phyloP scores from a whole-genome alignment of 306 rosid species.

The Vicia sativa region DNA sequence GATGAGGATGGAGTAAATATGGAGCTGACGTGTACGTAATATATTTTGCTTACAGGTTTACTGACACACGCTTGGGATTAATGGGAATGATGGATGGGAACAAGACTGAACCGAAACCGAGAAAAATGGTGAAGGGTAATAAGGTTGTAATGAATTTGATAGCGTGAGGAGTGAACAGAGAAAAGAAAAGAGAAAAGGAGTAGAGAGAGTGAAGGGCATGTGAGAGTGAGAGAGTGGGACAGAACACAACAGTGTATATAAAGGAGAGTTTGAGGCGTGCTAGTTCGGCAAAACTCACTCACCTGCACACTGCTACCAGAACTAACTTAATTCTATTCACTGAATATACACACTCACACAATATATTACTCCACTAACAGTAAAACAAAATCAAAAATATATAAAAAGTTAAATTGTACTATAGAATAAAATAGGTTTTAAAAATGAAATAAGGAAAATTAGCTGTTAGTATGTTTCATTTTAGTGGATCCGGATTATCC shows the following conservation, averaged over 20 bases:
- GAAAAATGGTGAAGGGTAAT: constrained; percentile 5
- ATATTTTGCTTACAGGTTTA: constrained; percentile 28
- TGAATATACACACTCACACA: too few relatives aligned
- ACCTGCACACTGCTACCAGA: background rate
- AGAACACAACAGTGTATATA: background rate
- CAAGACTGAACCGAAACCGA: constrained; percentile 29
- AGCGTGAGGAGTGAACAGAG: background rate
- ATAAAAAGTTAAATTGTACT: too few relatives aligned
- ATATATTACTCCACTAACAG: too few relatives aligned
- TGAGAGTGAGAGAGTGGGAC: background rate
- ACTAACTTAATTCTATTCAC: too few relatives aligned
- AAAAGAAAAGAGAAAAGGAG: background rate
- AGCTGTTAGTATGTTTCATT: too few relatives aligned
- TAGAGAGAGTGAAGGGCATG: background rate
- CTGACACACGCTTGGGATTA: constrained; percentile 57
- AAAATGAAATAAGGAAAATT: too few relatives aligned
- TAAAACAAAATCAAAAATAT: too few relatives aligned
- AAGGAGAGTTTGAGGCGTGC: background rate
- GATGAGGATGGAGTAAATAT: constrained; percentile 32
- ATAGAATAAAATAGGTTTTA: too few relatives aligned
- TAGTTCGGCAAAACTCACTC: background rate
- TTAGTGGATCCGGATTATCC: too few relatives aligned
- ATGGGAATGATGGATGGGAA: constrained; percentile 38
- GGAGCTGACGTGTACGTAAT: constrained; percentile 43
- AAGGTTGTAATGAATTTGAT: background rate